Base-by-base conservation (phyloP, 345 rosid genomes). In the Raphanus raphanistrum region DNA sequence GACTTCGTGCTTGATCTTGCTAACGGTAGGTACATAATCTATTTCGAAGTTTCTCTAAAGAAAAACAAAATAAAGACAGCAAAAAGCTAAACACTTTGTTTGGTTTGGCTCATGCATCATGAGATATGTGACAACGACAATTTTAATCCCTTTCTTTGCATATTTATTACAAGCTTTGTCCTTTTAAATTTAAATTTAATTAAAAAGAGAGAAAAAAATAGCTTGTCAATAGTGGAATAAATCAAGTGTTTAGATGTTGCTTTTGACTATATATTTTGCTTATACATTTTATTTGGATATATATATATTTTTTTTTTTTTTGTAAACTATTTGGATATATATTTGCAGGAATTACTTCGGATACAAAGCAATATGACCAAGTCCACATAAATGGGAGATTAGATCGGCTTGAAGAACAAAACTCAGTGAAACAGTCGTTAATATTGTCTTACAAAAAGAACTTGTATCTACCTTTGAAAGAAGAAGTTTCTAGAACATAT, bases 1-100 rank as follows among this genome's bases (percentile, higher is more conserved):
- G 98, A 93, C 84, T 91, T 91, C 70, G 89, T 93, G 52, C 97
- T 93, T 45, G 97, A 93, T 83, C 97, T 93, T 68, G 98, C 96
- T 27, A 93, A 88, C 75, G 98, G 98, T 93, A 82, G 68, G 85
- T 55, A 72, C 17, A 50, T 4, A 55, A 61, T 27, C 17, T 25
- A 57, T 63, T 50, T 68, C 27, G 66, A 66, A 16, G 50, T 36
- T 11, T 8, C 6, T 33, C 15, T 59, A 21, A 21, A 21, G 21
- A 21, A 21, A 21, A 21, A 21, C 10, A 41, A 41, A 33, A 17
- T 26, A 32, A 26, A 68, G 52, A 79, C 65, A 68, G 79, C 79
- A 68, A 79, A 62, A 69, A 75, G 83, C 59, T 26, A 5, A 1
- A 67, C 8, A 41, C 68, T 73, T 73, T 45, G 32, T 27, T 62